These are phyloP conservation scores for Rutstroemia sp. DNA, from an alignment of 2,329 filamentous ascomycete genomes.

Conservation along the genomic window DNA sequence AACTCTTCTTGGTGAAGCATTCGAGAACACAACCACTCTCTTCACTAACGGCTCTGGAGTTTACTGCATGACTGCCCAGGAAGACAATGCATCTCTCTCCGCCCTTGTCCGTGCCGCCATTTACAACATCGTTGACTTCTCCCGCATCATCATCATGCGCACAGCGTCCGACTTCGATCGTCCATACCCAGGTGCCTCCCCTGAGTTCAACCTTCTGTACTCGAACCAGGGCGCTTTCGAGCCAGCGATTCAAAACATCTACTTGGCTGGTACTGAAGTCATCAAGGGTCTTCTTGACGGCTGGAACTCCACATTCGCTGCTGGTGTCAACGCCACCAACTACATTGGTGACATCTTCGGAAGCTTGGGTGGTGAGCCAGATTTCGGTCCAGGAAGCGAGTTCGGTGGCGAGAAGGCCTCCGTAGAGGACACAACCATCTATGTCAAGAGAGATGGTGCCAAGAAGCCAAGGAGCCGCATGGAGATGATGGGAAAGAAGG, in stretches of 20 bases:
- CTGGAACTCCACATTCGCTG: slow-evolving; percentile 52
- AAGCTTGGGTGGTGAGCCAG: slow-evolving; percentile 53
- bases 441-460: slow-evolving; percentile 1
- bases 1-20: slow-evolving; percentile 49
- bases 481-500: slow-evolving; percentile 7
- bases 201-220: slow-evolving; percentile 52
- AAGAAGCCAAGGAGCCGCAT: neutral
- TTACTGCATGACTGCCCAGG: slow-evolving; percentile 67
- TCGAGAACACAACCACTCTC: slow-evolving; percentile 55
- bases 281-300: slow-evolving; percentile 48
- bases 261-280: slow-evolving; percentile 56
- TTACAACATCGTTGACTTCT: slow-evolving; percentile 51
- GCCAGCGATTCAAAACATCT: slow-evolving; percentile 59
- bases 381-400: slow-evolving; percentile 45
- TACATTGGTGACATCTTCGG: slow-evolving; percentile 67
- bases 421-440: neutral
- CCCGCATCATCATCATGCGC: slow-evolving; percentile 60
- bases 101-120: slow-evolving; percentile 53
- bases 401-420: neutral
- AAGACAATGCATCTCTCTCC: slow-evolving; percentile 64
- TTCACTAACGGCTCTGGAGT: slow-evolving; percentile 61
- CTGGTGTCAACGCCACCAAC: slow-evolving; percentile 41
- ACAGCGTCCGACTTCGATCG: slow-evolving; percentile 67
- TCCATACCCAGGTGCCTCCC: slow-evolving; percentile 49
- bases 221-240: slow-evolving; percentile 55